Evolutionary conservation across 768 basidiomycete genomes (phyloP).

Genomic region (Pulveroboletus sp.): DNA sequence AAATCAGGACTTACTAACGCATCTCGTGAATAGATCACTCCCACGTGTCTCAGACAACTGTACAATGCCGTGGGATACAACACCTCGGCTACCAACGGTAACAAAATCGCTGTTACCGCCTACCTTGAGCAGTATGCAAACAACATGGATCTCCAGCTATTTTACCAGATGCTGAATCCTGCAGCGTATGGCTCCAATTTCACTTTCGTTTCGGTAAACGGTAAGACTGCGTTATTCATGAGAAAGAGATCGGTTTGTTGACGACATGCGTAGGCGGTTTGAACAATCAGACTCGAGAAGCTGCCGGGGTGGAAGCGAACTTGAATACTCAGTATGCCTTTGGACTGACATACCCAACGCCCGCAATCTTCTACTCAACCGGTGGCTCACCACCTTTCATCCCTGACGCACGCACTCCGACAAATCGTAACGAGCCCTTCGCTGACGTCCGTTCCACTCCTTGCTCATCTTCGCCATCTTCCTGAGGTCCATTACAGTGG

Average conservation of each 20-base stretch:
- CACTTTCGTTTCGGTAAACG: slow-evolving; percentile 52
- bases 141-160: slow-evolving; percentile 46
- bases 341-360: no score
- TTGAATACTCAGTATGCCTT: slow-evolving; percentile 69
- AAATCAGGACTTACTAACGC: slow-evolving; percentile 40
- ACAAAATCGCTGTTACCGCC: slow-evolving; percentile 53
- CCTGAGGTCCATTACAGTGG: slow-evolving; percentile 43
- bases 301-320: slow-evolving; percentile 63
- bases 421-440: slow-evolving; percentile 50
- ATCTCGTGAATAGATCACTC: no score
- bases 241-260: slow-evolving; percentile 3
- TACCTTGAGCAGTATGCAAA: slow-evolving; percentile 57
- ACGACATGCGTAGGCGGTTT: slow-evolving; percentile 44
- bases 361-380: slow-evolving; percentile 60
- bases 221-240: slow-evolving; percentile 34
- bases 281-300: slow-evolving; percentile 52
- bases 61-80: no score
- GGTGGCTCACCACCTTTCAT: slow-evolving; percentile 58
- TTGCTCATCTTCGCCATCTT: background rate
- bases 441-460: slow-evolving; percentile 29
- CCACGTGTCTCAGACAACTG: no score
- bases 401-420: slow-evolving; percentile 41
- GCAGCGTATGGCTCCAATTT: slow-evolving; percentile 50
- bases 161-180: slow-evolving; percentile 48
- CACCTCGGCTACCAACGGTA: slow-evolving; percentile 40